Evolutionary conservation across 139 green algal species (phyloP).

Genomic region (Marvania coccoides): DNA sequence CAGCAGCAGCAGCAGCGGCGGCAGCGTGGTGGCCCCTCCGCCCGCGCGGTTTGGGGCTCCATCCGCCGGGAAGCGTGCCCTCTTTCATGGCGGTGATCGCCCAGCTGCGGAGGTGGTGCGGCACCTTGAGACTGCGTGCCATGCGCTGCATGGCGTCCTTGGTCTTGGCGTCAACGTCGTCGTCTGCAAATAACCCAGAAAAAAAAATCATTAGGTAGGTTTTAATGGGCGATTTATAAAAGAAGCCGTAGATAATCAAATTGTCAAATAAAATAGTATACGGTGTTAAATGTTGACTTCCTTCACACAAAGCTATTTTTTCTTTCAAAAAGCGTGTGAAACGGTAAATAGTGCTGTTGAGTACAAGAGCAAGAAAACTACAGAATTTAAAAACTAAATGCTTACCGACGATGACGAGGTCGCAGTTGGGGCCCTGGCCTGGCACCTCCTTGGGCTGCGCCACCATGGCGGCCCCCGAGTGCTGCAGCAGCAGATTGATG

Average conservation of each 20-base stretch:
- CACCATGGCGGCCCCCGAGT: conserved; percentile 2
- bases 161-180: background rate
- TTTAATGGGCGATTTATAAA: background rate
- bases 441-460: background rate
- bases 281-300: too few species aligned
- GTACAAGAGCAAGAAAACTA: background rate
- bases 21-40: background rate
- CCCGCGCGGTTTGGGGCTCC: background rate
- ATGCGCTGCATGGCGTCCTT: background rate
- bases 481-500: conserved; percentile 6
- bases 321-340: background rate
- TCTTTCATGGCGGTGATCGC: background rate
- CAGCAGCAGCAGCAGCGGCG: background rate
- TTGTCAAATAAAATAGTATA: too few species aligned
- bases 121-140: background rate
- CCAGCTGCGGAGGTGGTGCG: conserved; percentile 1
- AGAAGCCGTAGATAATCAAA: background rate
- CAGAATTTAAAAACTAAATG: background rate
- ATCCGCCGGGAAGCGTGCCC: background rate
- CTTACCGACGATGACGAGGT: conserved; percentile 5
- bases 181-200: background rate
- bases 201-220: too few species aligned
- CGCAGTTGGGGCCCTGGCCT: background rate
- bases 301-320: background rate
- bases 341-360: background rate